Evolutionary conservation across 228 moss, liverwort and hornwort species (phyloP), one percentile per base, ranked within the genome.

Genomic region (Sphagnum magellanicum): DNA sequence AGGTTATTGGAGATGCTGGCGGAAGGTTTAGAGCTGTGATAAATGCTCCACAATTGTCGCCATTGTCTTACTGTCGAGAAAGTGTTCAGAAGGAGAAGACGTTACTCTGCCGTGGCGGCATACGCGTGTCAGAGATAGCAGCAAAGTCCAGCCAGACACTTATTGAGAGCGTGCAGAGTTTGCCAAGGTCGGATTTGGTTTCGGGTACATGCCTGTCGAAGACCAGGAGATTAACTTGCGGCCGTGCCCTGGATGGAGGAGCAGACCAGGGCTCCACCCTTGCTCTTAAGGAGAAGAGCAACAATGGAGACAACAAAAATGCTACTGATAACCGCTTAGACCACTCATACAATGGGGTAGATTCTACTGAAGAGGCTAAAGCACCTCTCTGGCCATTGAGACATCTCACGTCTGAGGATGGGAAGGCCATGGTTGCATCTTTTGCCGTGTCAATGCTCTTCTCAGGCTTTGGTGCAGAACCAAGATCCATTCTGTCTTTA

Each of bases 401-500:
- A 60, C 90, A 90, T 48, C 65, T 91, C 63, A 93, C 91, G 15
- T 86, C 96, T 32, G 88, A 97, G 64, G 97, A 97, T 57, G 97
- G 97, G 51, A 97, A 91, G 83, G 93, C 97, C 47, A 88, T 97
- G 14, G 63, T 93, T 50, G 85, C 87, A 73, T 86, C 93, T 13
- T 93, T 97, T 74, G 93, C 97, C 0, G 90, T 91, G 16, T 97
- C 97, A 60, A 78, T 97, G 50, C 76, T 91, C 5, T 97, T 97
- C 70, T 80, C 93, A 78, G 93, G 93, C 93, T 91, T 91, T 52
- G 77, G 93, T 63, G 97, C 97, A 5, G 97, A 97, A 83, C 97
- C 97, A 51, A 87, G 97, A 67, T 93, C 90, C 71, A 97, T 97
- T 73, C 97, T 93, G n/a, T 97, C 97, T 6, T 74, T 91, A 6